Base-by-base conservation (phyloP, 768 basidiomycete species). In the Tephrocybe sp. region DNA sequence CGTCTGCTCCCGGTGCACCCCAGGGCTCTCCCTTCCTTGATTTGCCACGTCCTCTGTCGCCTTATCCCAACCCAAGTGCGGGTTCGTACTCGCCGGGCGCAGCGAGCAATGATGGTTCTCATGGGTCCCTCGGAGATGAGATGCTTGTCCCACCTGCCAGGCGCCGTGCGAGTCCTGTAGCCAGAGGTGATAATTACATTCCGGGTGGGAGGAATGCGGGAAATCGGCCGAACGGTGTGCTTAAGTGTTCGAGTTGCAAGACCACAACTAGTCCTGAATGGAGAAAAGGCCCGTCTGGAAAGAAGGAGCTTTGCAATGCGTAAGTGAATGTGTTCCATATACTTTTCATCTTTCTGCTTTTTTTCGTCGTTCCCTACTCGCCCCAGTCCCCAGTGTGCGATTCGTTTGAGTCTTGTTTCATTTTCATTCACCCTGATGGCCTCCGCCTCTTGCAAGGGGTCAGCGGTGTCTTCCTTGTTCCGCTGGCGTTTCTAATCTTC, bases 241-340 rank as follows among this genome's bases (percentile, higher is more conserved):
- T 78, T 51, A 79, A 79, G 59, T 94, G 91, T 67, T 79, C 83
- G 17, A 89, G 87, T 63, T 94, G 92, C 69, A 87, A 84, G 68
- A 84, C 77, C 10, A 90, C 85, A 6, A 77, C 79, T 7, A 92
- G 90, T 62, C 92, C 92, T 0, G 92, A 94, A 66, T 94, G 92
- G 92, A 74, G 92, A 64, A 94, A 94, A 67, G 92, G 92, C 16
- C 89, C 90, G 46, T 90, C 81, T 60, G 92, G 92, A 22, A 87
- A 88, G 68, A 94, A 94, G 69, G 90, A 94, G 66, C 75, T 94
- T 22, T 94, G 92, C 66, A 94, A 94, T 72, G 92, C 92, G 87
- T 92, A 70, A 74, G 88, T 79, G 56, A 58, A 64, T 57, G 34
- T 23, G 39, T 54, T 47, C 39, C 4, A 51, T 47, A 35, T 48